Evolutionary conservation across 2,329 filamentous ascomycete species (phyloP).

Genomic region (Colletotrichum musae): DNA sequence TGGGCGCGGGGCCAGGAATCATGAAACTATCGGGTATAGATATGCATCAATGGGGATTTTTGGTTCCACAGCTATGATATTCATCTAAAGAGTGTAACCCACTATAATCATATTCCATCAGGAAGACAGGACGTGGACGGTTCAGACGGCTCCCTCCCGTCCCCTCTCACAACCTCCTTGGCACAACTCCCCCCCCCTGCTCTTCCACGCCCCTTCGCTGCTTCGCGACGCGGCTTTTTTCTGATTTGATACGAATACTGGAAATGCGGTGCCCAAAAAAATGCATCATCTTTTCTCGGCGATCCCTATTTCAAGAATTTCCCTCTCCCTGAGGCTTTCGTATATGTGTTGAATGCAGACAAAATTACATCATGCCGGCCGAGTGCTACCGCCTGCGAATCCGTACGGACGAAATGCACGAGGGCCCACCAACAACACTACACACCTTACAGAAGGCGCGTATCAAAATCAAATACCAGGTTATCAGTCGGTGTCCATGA

Average conservation of each 20-base stretch:
- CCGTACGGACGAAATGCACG: constrained; percentile 40
- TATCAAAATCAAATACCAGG: background rate
- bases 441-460: constrained; percentile 28
- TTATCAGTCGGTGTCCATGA: background rate
- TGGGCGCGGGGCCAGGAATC: background rate
- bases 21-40: background rate
- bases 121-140: no score
- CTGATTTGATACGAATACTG: constrained; percentile 11
- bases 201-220: no score
- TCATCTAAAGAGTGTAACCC: no score
- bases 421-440: constrained; percentile 33
- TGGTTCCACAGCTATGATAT: background rate
- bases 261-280: background rate
- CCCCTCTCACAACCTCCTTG: no score
- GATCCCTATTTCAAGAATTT: background rate
- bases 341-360: constrained; percentile 6
- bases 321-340: background rate
- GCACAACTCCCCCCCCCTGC: background rate
- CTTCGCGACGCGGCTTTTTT: background rate
- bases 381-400: constrained; percentile 16
- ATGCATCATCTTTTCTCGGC: background rate
- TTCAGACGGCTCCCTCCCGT: no score
- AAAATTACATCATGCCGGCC: constrained; percentile 24
- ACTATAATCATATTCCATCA: no score
- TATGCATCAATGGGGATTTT: constrained; percentile 5